A percentile compares a stretch with the other conserved stretches of the same genome.
phyloP scores from a whole-genome alignment of 257 asterid species.

The Perilla frutescens region DNA sequence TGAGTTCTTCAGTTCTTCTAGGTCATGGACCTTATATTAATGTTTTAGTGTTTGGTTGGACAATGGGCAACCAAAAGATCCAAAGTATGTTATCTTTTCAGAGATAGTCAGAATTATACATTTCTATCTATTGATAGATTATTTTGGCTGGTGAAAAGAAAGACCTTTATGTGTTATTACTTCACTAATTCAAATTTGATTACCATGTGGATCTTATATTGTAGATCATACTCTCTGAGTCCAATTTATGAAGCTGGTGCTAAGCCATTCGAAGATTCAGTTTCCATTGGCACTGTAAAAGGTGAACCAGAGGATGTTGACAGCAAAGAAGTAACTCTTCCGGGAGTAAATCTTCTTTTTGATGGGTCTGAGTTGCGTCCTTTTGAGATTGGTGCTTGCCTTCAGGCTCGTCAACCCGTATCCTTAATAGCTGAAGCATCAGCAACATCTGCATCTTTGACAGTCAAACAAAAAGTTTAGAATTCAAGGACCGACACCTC shows the following conservation, averaged over 20 bases:
- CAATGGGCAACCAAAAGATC: neutral
- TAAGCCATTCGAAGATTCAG: constrained; percentile 66
- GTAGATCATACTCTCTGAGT: constrained; percentile 84
- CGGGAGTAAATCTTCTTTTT: constrained; percentile 91
- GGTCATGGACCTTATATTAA: neutral
- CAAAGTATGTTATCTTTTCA: neutral
- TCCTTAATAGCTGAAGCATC: constrained; percentile 92
- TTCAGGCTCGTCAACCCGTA: constrained; percentile 97
- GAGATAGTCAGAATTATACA: neutral
- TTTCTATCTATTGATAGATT: neutral
- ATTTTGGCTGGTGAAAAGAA: constrained; percentile 4
- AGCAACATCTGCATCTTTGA: constrained; percentile 70
- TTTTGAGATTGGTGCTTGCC: constrained; percentile 93
- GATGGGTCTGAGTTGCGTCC: constrained; percentile 93
- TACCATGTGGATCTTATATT: constrained; percentile 40
- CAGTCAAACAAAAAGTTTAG: constrained; percentile 48
- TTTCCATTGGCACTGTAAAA: constrained; percentile 54
- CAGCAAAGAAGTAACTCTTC: constrained; percentile 86
- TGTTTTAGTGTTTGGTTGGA: neutral
- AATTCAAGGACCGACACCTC: neutral
- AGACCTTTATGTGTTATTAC: neutral
- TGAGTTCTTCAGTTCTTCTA: neutral
- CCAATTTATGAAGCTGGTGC: constrained; percentile 79
- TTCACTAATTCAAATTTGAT: constrained; percentile 29
- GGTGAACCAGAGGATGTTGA: constrained; percentile 79